phyloP scores from a whole-genome alignment of 1,284 basidiomycete species.

The Rhodofomes roseus region DNA sequence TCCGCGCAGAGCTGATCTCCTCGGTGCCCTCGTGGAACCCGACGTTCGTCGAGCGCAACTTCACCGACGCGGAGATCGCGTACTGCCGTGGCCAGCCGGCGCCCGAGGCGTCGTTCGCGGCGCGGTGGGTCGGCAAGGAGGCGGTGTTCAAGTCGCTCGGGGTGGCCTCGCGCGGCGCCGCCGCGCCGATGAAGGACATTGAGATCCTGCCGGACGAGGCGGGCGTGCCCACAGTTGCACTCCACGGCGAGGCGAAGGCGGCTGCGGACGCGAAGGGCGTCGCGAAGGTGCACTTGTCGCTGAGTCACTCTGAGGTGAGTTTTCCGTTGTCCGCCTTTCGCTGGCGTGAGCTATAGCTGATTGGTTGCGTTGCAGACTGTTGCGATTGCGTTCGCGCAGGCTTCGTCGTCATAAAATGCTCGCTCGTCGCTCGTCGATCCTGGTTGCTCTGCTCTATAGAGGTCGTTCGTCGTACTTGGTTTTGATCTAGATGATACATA shows the following conservation, averaged over 20 bases:
- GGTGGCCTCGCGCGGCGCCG: constrained; percentile 87
- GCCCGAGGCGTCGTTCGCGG: constrained; percentile 87
- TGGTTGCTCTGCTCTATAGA: not conserved
- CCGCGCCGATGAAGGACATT: constrained; percentile 92
- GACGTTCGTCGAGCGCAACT: constrained; percentile 91
- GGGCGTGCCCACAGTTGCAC: constrained; percentile 70
- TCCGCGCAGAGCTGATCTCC: constrained; percentile 78
- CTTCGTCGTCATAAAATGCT: constrained; percentile 34
- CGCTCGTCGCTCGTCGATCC: not conserved
- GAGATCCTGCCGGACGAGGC: constrained; percentile 81
- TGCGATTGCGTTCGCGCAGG: constrained; percentile 81
- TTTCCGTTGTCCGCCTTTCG: not conserved
- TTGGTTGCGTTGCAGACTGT: constrained; percentile 48
- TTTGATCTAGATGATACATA: not conserved
- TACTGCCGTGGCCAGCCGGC: constrained; percentile 91
- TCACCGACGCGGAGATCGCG: constrained; percentile 83
- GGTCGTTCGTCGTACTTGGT: not conserved
- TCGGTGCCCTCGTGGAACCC: constrained; percentile 87
- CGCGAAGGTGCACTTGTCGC: constrained; percentile 74
- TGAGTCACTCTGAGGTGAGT: constrained; percentile 88
- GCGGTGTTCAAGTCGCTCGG: constrained; percentile 98
- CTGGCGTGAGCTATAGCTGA: constrained; percentile 1
- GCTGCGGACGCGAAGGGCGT: constrained; percentile 77
- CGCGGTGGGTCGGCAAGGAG: constrained; percentile 97
- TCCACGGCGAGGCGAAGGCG: constrained; percentile 80